Conservation (phyloP, 345 rosid genomes). For the Arabis alpina region DNA sequence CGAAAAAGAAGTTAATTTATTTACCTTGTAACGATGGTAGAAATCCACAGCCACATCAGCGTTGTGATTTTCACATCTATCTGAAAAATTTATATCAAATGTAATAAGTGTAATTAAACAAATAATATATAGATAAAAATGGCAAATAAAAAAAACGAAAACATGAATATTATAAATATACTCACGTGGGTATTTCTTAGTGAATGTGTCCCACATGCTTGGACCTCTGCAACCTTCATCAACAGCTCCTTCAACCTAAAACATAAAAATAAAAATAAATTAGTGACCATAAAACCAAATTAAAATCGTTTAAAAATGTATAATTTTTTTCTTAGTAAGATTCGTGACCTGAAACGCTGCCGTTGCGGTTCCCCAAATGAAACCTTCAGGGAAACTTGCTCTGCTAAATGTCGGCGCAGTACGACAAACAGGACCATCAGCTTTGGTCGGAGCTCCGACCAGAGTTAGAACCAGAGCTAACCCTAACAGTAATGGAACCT, state of each 20-base stretch:
- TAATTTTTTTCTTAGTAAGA: background rate
- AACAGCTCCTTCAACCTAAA: conserved; percentile 44
- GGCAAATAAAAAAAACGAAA: too few species aligned
- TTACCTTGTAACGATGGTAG: conserved; percentile 56
- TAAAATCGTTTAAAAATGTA: background rate
- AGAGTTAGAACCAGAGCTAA: conserved; percentile 31
- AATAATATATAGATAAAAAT: background rate
- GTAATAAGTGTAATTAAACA: background rate
- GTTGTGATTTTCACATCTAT: conserved; percentile 44
- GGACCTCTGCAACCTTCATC: conserved; percentile 44
- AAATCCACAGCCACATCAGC: conserved; percentile 55
- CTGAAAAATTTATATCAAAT: conserved; percentile 35
- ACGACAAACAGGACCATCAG: conserved; percentile 38
- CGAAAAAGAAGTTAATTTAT: background rate
- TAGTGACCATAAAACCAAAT: background rate
- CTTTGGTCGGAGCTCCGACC: conserved; percentile 38
- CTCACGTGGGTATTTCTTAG: conserved; percentile 32
- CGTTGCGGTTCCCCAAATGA: conserved; percentile 43
- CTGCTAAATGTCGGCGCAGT: conserved; percentile 26
- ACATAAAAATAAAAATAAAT: background rate
- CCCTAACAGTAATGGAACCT: conserved; percentile 36
- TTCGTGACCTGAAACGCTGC: conserved; percentile 42
- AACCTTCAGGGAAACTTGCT: conserved; percentile 41
- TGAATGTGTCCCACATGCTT: conserved; percentile 45
- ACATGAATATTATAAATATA: background rate